Percentiles rank a stretch among this genome's conserved stretches.
Conservation (phyloP, 306 rosid species). For the Amphicarpaea edgeworthii region DNA sequence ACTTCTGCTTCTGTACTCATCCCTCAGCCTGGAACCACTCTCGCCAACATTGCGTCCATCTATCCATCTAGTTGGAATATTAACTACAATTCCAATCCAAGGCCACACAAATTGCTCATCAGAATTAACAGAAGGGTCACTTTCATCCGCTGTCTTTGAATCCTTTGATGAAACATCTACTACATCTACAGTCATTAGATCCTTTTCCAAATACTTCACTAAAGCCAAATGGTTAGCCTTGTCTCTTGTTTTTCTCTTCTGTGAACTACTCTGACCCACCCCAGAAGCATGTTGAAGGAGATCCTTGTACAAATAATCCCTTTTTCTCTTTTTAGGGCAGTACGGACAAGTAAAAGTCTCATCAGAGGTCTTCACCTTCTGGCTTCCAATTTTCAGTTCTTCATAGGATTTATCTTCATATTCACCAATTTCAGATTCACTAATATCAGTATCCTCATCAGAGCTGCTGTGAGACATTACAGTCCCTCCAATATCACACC, state of each 20-base stretch:
- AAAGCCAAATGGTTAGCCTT: slow-evolving; percentile 89
- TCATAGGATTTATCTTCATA: slow-evolving; percentile 64
- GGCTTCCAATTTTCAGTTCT: slow-evolving; percentile 74
- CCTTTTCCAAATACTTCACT: slow-evolving; percentile 72
- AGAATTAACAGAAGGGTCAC: slow-evolving; percentile 55
- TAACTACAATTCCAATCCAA: slow-evolving; percentile 87
- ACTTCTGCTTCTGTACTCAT: slow-evolving; percentile 79
- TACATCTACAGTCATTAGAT: slow-evolving; percentile 58
- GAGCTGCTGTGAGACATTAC: slow-evolving; percentile 56
- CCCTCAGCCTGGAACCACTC: slow-evolving; percentile 89
- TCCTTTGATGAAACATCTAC: slow-evolving; percentile 51
- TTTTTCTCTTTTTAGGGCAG: slow-evolving; percentile 77
- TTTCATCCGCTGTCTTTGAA: slow-evolving; percentile 44
- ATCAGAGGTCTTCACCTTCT: slow-evolving; percentile 61
- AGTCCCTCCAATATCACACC: slow-evolving; percentile 47
- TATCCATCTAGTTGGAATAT: slow-evolving; percentile 71
- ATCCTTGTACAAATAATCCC: slow-evolving; percentile 68
- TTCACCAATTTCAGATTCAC: slow-evolving; percentile 79
- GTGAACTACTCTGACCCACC: slow-evolving; percentile 87
- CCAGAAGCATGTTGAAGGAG: slow-evolving; percentile 95
- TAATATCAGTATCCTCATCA: slow-evolving; percentile 73
- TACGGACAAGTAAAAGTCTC: slow-evolving; percentile 84
- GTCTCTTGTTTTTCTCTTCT: slow-evolving; percentile 71
- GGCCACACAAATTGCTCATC: slow-evolving; percentile 93
- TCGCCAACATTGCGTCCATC: slow-evolving; percentile 79